Evolutionary conservation across 208 protist genomes (phyloP).

Genomic region (Trypanosoma boissoni): DNA sequence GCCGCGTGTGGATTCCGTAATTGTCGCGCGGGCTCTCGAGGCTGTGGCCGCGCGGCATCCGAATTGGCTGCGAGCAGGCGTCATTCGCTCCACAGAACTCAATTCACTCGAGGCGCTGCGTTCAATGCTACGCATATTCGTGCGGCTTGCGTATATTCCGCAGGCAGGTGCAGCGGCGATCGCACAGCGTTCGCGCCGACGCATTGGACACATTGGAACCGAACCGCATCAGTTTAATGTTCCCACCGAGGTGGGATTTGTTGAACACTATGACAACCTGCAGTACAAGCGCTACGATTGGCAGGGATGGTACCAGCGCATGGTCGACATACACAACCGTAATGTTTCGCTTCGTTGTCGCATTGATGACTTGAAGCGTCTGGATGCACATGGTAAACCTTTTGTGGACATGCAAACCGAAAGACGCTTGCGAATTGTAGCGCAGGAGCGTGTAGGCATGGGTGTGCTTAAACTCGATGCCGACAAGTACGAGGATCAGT

Average conservation of each 20-base stretch:
- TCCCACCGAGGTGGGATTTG: constrained; percentile 76
- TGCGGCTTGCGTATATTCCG: constrained; percentile 79
- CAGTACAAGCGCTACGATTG: constrained; percentile 91
- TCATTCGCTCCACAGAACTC: constrained; percentile 28
- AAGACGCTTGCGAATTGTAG: constrained; percentile 79
- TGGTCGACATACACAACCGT: constrained; percentile 88
- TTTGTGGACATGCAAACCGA: constrained; percentile 85
- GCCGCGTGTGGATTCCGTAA: constrained; percentile 26
- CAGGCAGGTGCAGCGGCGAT: constrained; percentile 75
- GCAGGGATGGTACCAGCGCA: constrained; percentile 90
- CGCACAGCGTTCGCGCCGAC: constrained; percentile 71
- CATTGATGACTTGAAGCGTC: constrained; percentile 73
- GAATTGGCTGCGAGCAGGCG: constrained; percentile 65
- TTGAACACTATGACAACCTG: constrained; percentile 88
- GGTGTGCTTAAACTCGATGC: constrained; percentile 86
- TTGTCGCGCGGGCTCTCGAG: constrained; percentile 39
- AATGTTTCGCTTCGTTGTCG: constrained; percentile 85
- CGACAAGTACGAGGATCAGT: constrained; percentile 89
- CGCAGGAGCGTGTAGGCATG: constrained; percentile 77
- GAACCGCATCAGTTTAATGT: constrained; percentile 71
- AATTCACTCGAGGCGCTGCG: constrained; percentile 26
- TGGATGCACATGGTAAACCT: constrained; percentile 66
- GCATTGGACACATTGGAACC: constrained; percentile 68
- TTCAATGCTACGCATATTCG: constrained; percentile 70
- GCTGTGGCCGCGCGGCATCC: constrained; percentile 61